phyloP scores from a whole-genome alignment of 495 filamentous ascomycete genomes.

The Filosporella fistucella region DNA sequence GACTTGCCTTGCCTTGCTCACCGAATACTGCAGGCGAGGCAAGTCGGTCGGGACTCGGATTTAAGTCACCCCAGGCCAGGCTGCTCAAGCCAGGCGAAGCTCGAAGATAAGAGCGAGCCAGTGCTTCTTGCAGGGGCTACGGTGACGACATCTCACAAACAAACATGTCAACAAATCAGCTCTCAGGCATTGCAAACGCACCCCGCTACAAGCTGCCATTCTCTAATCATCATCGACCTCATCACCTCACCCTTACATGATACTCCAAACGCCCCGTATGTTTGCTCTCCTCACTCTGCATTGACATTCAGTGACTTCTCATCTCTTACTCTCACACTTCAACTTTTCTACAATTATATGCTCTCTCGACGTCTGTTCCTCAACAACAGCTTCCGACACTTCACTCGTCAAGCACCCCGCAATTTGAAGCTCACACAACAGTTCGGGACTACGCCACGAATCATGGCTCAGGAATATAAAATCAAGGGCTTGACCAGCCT shows the following conservation, averaged over 20 bases:
- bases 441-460: constrained; percentile 21
- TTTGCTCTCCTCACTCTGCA: too few species aligned
- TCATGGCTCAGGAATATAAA: constrained; percentile 71
- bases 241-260: background rate
- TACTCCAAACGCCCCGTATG: background rate
- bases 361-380: constrained; percentile 10
- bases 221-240: background rate
- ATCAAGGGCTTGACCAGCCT: constrained; percentile 74
- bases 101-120: too few species aligned
- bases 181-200: background rate
- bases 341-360: constrained; percentile 1
- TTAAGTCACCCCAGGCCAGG: too few species aligned
- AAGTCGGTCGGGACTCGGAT: too few species aligned
- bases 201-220: background rate
- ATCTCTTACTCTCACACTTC: background rate
- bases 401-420: constrained; percentile 12
- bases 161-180: constrained; percentile 1
- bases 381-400: constrained; percentile 4
- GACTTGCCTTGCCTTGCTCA: too few species aligned
- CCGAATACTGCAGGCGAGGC: too few species aligned
- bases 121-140: too few species aligned
- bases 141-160: too few species aligned
- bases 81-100: too few species aligned
- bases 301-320: background rate
- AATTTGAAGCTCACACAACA: constrained; percentile 1